Percentiles rank a stretch among this genome's conserved stretches.
Conservation (phyloP, 352 stramenopile species). For the Globisporangium paroecandrum region DNA sequence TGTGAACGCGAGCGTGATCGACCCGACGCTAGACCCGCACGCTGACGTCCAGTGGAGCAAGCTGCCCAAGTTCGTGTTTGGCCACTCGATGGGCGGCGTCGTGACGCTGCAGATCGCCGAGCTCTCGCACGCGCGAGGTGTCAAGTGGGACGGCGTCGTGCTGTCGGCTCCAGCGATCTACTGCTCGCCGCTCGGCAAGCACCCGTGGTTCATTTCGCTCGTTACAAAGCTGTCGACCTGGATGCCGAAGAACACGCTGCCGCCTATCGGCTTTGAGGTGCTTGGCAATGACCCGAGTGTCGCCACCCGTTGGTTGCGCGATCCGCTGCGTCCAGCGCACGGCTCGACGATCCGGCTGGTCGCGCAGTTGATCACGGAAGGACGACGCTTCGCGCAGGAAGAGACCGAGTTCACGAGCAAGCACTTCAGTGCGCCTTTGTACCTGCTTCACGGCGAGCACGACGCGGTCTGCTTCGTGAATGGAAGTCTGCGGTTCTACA, state of each 20-base stretch:
- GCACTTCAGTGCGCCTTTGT: slow-evolving; percentile 20
- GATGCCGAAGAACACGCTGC: slow-evolving; percentile 35
- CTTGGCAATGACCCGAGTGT: slow-evolving; percentile 28
- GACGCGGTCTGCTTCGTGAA: slow-evolving; percentile 34
- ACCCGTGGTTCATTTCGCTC: slow-evolving; percentile 18
- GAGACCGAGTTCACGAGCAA: slow-evolving; percentile 24
- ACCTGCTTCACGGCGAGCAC: slow-evolving; percentile 36
- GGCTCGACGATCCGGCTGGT: slow-evolving; percentile 27
- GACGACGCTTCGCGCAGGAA: slow-evolving; percentile 20
- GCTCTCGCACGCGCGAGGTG: slow-evolving; percentile 16
- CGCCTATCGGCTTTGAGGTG: slow-evolving; percentile 25
- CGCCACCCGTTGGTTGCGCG: slow-evolving; percentile 28
- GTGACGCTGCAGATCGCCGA: slow-evolving; percentile 34
- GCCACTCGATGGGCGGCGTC: slow-evolving; percentile 54
- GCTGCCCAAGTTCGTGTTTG: slow-evolving; percentile 52
- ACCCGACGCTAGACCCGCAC: slow-evolving; percentile 30
- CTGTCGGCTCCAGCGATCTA: slow-evolving; percentile 33
- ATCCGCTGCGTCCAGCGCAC: slow-evolving; percentile 30
- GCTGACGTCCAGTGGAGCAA: slow-evolving; percentile 28
- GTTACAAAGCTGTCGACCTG: slow-evolving; percentile 23
- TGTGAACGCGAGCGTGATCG: slow-evolving; percentile 24
- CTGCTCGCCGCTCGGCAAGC: slow-evolving; percentile 25
- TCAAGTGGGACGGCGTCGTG: slow-evolving; percentile 42
- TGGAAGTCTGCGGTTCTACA: slow-evolving; percentile 36
- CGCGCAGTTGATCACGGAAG: slow-evolving; percentile 24